Conservation (phyloP, 2,329 filamentous ascomycete species). For the Zymoseptoria tritici region DNA sequence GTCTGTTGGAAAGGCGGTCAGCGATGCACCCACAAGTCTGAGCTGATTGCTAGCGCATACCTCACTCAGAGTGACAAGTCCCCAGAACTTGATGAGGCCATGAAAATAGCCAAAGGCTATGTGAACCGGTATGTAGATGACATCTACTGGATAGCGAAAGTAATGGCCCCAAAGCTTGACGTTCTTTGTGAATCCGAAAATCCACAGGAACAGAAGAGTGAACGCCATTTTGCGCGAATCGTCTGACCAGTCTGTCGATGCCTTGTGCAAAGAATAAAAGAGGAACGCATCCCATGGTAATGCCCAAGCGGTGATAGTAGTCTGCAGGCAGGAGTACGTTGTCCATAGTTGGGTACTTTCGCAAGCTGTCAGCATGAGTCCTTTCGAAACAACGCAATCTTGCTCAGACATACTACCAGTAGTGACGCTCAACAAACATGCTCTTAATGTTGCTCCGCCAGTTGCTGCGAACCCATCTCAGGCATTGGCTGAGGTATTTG, state of each 20-base stretch:
- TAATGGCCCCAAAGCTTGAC: constrained; percentile 87
- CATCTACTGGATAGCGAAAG: constrained; percentile 71
- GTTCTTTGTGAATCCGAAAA: constrained; percentile 74
- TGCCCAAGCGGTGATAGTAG: constrained; percentile 84
- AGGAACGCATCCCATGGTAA: constrained; percentile 70
- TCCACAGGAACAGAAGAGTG: constrained; percentile 61
- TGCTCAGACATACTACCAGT: constrained; percentile 67
- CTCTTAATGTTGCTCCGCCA: constrained; percentile 96
- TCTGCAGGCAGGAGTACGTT: constrained; percentile 85
- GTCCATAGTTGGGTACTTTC: constrained; percentile 83
- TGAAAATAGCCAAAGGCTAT: constrained; percentile 90
- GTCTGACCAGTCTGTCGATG: constrained; percentile 43
- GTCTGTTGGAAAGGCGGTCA: constrained; percentile 52
- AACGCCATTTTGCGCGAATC: constrained; percentile 41
- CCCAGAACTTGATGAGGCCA: constrained; percentile 84
- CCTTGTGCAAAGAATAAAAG: constrained; percentile 61
- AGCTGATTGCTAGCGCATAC: constrained; percentile 46
- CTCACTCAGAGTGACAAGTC: constrained; percentile 61
- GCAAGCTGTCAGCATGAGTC: constrained; percentile 12
- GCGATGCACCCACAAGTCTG: constrained; percentile 10
- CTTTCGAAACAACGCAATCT: background rate
- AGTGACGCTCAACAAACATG: constrained; percentile 71
- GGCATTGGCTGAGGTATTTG: constrained; percentile 88
- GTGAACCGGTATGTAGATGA: constrained; percentile 74
- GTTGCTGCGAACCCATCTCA: constrained; percentile 92